Percentiles rank a stretch among this genome's conserved stretches.
phyloP scores from a whole-genome alignment of 805 yeast genomes.

The Lipomyces yamanashiensis region DNA sequence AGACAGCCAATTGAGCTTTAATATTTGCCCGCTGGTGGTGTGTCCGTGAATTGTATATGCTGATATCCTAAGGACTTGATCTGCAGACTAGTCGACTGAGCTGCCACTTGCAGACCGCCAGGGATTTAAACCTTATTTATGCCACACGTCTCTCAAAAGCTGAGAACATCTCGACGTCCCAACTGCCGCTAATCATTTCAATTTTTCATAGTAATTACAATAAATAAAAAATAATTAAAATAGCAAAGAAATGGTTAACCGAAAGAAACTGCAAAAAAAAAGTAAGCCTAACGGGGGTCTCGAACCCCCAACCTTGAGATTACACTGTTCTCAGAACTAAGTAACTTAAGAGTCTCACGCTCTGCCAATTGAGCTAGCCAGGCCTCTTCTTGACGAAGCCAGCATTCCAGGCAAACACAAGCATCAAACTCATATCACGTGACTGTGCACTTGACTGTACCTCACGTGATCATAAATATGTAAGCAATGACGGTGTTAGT shows the following conservation, averaged over 20 bases:
- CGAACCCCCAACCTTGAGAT: slow-evolving; percentile 46
- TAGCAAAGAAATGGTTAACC: not conserved
- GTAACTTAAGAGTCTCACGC: slow-evolving; percentile 43
- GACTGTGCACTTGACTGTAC: no score
- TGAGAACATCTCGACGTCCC: no score
- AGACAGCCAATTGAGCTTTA: not conserved
- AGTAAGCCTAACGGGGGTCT: slow-evolving; percentile 44
- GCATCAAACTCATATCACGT: not conserved
- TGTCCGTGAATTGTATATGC: not conserved
- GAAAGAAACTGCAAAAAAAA: slow-evolving; percentile 32
- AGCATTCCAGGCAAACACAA: not conserved
- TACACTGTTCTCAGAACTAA: slow-evolving; percentile 26
- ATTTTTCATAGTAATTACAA: not conserved
- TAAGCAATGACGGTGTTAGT: no score
- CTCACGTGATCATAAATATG: no score
- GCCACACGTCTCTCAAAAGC: no score
- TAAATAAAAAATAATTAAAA: not conserved
- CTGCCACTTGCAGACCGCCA: not conserved
- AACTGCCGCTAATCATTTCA: not conserved
- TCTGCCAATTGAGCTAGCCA: slow-evolving; percentile 45
- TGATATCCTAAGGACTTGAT: not conserved
- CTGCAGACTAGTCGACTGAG: not conserved
- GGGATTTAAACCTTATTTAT: slow-evolving; percentile 1
- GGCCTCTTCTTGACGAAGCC: slow-evolving; percentile 19
- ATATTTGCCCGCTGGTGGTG: not conserved